Evolutionary conservation across 1,139 yeast genomes (phyloP).

Genomic region (Hyphopichia pseudoburtonii): DNA sequence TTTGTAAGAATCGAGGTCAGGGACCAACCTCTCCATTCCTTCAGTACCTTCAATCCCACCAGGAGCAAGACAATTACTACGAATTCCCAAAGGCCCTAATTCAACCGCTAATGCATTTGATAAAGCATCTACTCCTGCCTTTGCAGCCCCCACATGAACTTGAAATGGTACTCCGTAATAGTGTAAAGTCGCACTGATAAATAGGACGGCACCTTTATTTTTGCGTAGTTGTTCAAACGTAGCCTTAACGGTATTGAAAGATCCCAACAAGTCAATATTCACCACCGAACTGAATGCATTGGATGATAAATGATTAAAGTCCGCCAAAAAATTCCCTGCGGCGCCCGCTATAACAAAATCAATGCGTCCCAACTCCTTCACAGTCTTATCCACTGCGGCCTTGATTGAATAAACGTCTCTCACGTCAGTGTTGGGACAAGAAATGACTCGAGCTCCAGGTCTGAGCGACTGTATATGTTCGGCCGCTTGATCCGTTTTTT

Average conservation of each 20-base stretch:
- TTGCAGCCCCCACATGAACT: slow-evolving; percentile 87
- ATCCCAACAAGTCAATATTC: slow-evolving; percentile 80
- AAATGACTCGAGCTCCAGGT: slow-evolving; percentile 61
- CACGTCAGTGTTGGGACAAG: slow-evolving; percentile 73
- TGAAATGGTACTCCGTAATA: slow-evolving; percentile 87
- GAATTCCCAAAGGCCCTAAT: slow-evolving; percentile 82
- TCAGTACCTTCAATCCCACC: slow-evolving; percentile 84
- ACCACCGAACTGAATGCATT: slow-evolving; percentile 88
- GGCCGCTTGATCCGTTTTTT: slow-evolving; percentile 67
- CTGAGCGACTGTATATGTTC: slow-evolving; percentile 58
- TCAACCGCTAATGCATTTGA: slow-evolving; percentile 83
- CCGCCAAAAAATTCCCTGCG: slow-evolving; percentile 87
- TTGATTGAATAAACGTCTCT: slow-evolving; percentile 59
- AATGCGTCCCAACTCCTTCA: slow-evolving; percentile 64
- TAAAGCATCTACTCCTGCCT: slow-evolving; percentile 89
- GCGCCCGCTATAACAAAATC: slow-evolving; percentile 94
- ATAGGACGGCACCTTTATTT: slow-evolving; percentile 70
- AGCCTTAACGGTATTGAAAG: slow-evolving; percentile 86
- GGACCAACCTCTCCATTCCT: slow-evolving; percentile 61
- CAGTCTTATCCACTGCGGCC: slow-evolving; percentile 64
- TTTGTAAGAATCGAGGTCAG: slow-evolving; percentile 27
- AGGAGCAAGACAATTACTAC: slow-evolving; percentile 83
- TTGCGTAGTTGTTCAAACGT: slow-evolving; percentile 61
- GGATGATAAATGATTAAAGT: slow-evolving; percentile 72
- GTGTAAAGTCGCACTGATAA: slow-evolving; percentile 85